Conservation (phyloP, 164 flowering plant genomes). For the Magnolia kwangsiensis region DNA sequence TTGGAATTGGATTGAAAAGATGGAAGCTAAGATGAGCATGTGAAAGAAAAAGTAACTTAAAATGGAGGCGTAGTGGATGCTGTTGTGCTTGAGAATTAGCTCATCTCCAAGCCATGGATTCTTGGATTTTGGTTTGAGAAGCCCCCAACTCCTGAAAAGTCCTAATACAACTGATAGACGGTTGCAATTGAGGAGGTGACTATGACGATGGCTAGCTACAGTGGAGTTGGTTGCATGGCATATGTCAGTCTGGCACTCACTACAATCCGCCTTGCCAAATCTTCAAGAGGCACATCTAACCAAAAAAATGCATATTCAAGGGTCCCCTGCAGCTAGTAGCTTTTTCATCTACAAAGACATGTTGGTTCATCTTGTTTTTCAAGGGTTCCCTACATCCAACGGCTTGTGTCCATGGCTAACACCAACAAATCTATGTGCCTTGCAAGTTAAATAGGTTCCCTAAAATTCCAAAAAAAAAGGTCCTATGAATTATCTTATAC, state of each 20-base stretch:
- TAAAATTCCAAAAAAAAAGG: no score
- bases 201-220: conserved; percentile 58
- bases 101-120: conserved; percentile 87
- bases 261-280: no score
- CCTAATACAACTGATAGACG: conserved; percentile 92
- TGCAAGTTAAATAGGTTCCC: no score
- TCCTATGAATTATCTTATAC: no score
- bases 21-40: neutral
- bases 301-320: no score
- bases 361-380: no score
- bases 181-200: conserved; percentile 73
- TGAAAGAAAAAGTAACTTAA: conserved; percentile 38
- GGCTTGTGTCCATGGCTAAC: no score
- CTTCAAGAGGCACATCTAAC: no score
- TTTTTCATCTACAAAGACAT: no score
- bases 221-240: conserved; percentile 38
- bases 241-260: conserved; percentile 84
- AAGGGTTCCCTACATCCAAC: no score
- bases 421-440: no score
- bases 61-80: conserved; percentile 71
- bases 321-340: no score
- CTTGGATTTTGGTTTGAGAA: conserved; percentile 59
- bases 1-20: neutral
- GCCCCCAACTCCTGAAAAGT: conserved; percentile 92
- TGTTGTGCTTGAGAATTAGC: conserved; percentile 65